Conservation (phyloP, 2,329 filamentous ascomycete genomes). For the Ophiocordyceps camponoti-floridani region DNA sequence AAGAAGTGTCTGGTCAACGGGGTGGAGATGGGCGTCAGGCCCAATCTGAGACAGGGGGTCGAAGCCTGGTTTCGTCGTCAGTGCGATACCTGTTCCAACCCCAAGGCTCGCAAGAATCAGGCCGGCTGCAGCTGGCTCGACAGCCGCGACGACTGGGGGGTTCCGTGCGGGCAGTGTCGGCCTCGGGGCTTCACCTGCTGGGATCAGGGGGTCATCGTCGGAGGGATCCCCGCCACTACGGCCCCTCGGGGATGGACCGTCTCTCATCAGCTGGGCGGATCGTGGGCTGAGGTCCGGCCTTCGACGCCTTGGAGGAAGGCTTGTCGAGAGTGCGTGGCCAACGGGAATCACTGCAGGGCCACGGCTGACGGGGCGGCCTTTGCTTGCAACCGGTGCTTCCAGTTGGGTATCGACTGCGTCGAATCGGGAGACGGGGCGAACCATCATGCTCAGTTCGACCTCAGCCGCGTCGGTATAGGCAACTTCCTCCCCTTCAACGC, state of each 20-base stretch:
- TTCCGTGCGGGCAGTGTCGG: slow-evolving; percentile 7
- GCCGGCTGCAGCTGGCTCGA: slow-evolving; percentile 8
- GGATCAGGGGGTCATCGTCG: slow-evolving; percentile 3
- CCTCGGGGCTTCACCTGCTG: slow-evolving; percentile 6
- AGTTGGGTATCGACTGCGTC: slow-evolving; percentile 13
- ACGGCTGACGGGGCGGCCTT: slow-evolving; percentile 2
- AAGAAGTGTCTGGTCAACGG: slow-evolving; percentile 1
- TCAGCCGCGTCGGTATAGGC: slow-evolving; percentile 15
- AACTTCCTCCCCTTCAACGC: slow-evolving; percentile 8
- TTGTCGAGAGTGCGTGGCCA: slow-evolving; percentile 4
- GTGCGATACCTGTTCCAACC: slow-evolving; percentile 8
- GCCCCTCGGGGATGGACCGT: slow-evolving; percentile 5
- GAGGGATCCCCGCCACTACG: slow-evolving; percentile 1
- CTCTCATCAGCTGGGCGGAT: slow-evolving; percentile 2
- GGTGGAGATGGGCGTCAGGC: slow-evolving; percentile 2
- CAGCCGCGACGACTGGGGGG: slow-evolving; percentile 6
- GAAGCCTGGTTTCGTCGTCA: slow-evolving; percentile 8
- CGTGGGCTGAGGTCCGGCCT: slow-evolving; percentile 5
- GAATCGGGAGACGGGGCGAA: slow-evolving; percentile 2
- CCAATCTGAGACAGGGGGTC: slow-evolving; percentile 5
- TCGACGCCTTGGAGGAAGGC: slow-evolving; percentile 4
- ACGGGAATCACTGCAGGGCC: slow-evolving; percentile 6
- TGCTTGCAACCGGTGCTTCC: slow-evolving; percentile 11
- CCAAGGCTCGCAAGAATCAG: slow-evolving; percentile 1
- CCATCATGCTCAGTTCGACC: slow-evolving; percentile 8